These are phyloP conservation scores for Poterioochromonas sp. DNA, from an alignment of 352 stramenopile species.

Conservation along the genomic window DNA sequence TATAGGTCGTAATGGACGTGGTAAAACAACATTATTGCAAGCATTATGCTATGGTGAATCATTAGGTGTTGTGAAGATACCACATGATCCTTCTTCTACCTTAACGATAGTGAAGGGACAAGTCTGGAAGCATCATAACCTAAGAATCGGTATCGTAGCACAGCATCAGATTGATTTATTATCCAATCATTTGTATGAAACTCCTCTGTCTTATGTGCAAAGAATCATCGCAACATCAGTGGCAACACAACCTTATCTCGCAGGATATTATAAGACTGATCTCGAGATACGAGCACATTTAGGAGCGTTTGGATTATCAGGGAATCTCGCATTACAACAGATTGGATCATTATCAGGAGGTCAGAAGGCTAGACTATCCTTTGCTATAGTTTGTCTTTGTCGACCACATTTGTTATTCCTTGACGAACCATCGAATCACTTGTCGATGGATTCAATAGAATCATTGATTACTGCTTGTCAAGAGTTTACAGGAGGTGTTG, in stretches of 20 bases:
- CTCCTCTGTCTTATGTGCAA: neutral
- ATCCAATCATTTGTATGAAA: neutral
- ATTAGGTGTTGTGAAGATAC: too few relatives aligned
- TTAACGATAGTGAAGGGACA: neutral
- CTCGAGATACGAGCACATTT: neutral
- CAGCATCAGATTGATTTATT: neutral
- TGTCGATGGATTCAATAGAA: constrained; percentile 99
- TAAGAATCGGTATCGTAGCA: neutral
- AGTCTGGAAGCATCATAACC: neutral
- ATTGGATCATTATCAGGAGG: constrained; percentile 94
- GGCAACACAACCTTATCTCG: too few relatives aligned
- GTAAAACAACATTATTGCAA: neutral
- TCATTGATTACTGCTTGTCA: constrained; percentile 94
- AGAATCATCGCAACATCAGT: neutral
- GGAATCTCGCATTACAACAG: neutral
- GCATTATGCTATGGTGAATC: neutral
- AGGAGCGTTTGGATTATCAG: constrained; percentile 7
- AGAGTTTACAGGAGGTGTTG: constrained; percentile 81
- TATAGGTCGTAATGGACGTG: neutral
- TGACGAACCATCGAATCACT: constrained; percentile 93
- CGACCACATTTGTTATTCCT: constrained; percentile 61
- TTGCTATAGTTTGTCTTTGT: constrained; percentile 92
- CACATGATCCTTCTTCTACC: too few relatives aligned
- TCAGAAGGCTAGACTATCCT: constrained; percentile 80
- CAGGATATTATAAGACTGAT: neutral